A percentile compares a stretch with the other conserved stretches of the same genome.
These are phyloP conservation scores for Metarhizium brunneum DNA, from an alignment of 2,329 filamentous ascomycete genomes.

Conservation along the genomic window DNA sequence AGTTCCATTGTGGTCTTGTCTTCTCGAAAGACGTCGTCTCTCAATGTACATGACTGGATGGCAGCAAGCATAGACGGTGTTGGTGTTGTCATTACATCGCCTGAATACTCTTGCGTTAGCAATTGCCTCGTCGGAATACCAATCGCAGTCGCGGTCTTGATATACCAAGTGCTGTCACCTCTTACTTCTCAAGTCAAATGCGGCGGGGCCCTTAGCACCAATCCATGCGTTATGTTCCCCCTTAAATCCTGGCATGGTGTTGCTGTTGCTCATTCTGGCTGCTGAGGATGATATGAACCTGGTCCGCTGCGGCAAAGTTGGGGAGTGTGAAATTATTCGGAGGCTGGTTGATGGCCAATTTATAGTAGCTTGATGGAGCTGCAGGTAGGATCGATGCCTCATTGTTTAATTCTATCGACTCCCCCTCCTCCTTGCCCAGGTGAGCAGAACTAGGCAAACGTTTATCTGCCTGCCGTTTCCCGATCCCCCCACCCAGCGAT, in stretches of 20 bases:
- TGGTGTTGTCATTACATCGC: slow-evolving; percentile 58
- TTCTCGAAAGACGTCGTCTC: slow-evolving; percentile 78
- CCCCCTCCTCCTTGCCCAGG: neutral
- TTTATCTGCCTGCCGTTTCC: neutral
- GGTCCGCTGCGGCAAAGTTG: neutral
- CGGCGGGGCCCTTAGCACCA: slow-evolving; percentile 9
- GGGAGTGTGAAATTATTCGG: neutral
- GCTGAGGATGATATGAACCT: neutral
- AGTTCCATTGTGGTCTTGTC: slow-evolving; percentile 70
- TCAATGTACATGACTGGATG: slow-evolving; percentile 62
- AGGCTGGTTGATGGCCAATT: neutral
- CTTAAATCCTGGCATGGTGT: neutral
- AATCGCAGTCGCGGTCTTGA: neutral
- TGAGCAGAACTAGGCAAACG: neutral
- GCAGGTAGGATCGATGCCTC: neutral
- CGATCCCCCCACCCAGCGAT: too few relatives aligned
- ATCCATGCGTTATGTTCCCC: slow-evolving; percentile 10
- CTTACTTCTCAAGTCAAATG: slow-evolving; percentile 13
- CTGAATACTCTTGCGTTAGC: slow-evolving; percentile 17
- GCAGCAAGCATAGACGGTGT: slow-evolving; percentile 75
- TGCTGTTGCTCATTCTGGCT: neutral
- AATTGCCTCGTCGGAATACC: neutral
- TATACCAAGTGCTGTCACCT: neutral
- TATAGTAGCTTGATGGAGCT: neutral
- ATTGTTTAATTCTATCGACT: neutral